Evolutionary conservation across 2,329 filamentous ascomycete species (phyloP).

Genomic region (Oidium heveae): DNA sequence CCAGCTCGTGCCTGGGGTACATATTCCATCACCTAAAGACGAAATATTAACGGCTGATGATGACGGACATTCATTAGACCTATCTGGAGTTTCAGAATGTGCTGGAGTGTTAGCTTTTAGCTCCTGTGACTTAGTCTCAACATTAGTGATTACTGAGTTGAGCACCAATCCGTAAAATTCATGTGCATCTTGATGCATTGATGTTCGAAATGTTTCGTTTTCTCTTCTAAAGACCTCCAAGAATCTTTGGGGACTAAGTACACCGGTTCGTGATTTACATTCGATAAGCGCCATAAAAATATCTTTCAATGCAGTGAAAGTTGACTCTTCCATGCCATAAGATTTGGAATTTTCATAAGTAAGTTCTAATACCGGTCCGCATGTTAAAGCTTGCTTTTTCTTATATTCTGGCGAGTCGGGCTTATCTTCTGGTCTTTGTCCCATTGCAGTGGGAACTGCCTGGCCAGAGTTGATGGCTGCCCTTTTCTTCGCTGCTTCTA

Average conservation of each 20-base stretch:
- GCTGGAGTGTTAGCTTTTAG: slow-evolving; percentile 17
- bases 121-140: slow-evolving; percentile 62
- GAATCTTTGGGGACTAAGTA: slow-evolving; percentile 78
- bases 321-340: slow-evolving; percentile 83
- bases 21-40: slow-evolving; percentile 15
- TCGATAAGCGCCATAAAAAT: slow-evolving; percentile 80
- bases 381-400: slow-evolving; percentile 81
- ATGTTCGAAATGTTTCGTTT: slow-evolving; percentile 90
- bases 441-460: slow-evolving; percentile 24
- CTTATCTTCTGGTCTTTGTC: slow-evolving; percentile 57
- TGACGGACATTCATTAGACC: slow-evolving; percentile 24
- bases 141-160: slow-evolving; percentile 88
- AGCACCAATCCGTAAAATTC: slow-evolving; percentile 86
- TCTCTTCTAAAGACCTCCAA: slow-evolving; percentile 81
- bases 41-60: slow-evolving; percentile 18
- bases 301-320: slow-evolving; percentile 86
- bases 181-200: slow-evolving; percentile 96
- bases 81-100: slow-evolving; percentile 20
- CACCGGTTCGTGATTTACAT: slow-evolving; percentile 58
- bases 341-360: slow-evolving; percentile 52
- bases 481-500: slow-evolving; percentile 22
- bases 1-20: slow-evolving; percentile 51
- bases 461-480: slow-evolving; percentile 28
- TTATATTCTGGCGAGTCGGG: slow-evolving; percentile 91
- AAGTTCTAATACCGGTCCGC: slow-evolving; percentile 68